phyloP scores from a whole-genome alignment of 805 yeast species.

The Debaryomyces prosopidis region DNA sequence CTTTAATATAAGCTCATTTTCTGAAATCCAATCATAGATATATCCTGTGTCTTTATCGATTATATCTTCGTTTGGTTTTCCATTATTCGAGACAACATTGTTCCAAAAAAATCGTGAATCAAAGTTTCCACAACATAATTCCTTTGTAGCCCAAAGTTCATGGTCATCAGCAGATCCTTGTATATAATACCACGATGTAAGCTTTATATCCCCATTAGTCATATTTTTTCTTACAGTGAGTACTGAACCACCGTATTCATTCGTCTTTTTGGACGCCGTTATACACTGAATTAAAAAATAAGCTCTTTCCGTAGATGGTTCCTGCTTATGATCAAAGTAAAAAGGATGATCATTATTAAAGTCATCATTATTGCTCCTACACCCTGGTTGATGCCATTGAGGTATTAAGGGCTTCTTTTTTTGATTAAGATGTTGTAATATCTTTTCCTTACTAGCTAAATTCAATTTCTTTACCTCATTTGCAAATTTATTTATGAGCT shows the following conservation, averaged over 20 bases:
- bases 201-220: conserved; percentile 2
- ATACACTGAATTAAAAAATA: conserved; percentile 48
- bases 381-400: conserved; percentile 64
- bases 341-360: conserved; percentile 1
- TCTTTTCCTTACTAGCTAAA: conserved; percentile 32
- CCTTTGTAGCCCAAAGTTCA: conserved; percentile 66
- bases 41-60: conserved; percentile 22
- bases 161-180: conserved; percentile 97
- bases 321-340: neutral
- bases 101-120: conserved; percentile 61
- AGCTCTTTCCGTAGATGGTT: neutral
- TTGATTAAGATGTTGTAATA: conserved; percentile 23
- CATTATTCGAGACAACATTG: conserved; percentile 10
- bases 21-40: conserved; percentile 21
- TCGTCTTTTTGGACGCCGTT: conserved; percentile 55
- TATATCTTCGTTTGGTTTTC: conserved; percentile 7
- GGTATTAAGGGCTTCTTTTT: conserved; percentile 57
- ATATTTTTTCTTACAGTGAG: conserved; percentile 41
- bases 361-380: conserved; percentile 13
- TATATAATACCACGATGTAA: conserved; percentile 49
- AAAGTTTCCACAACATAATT: conserved; percentile 46
- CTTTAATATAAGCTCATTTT: conserved; percentile 19
- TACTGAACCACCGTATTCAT: conserved; percentile 44
- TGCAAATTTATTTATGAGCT: conserved; percentile 50
- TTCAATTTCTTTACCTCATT: conserved; percentile 41